Evolutionary conservation across 2,329 filamentous ascomycete genomes (phyloP), one percentile per base, ranked within the genome.

Genomic region (Aspergillus caelatus): DNA sequence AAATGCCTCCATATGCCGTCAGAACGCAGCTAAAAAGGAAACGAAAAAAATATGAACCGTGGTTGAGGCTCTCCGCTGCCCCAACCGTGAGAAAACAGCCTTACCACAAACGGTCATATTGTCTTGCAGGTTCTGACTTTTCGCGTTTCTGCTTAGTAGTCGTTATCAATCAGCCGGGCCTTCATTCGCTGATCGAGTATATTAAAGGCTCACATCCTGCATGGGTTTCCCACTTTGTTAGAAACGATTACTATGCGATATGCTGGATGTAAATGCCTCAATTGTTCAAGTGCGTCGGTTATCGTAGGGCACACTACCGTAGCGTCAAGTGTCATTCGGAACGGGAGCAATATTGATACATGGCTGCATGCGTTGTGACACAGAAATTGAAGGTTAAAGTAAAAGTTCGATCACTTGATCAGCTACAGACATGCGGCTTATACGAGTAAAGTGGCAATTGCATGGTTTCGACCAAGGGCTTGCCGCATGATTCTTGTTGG

Each of bases 21-120:
- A 55, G 36, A 39, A 55, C 30, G 34, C 11, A 55, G 21, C 19
- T 61, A 60, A 62, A 52, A 55, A 43, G 48, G 16, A 61, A 64
- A 57, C 41, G 36, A 55, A 34, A 67, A 67, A 67, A 63, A 30
- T 43, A 41, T 50, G 62, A 67, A 58, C 72, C 71, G 71, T 70
- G 73, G 72, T 70, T 75, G 68, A 72, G 69, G 63, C 70, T 65
- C 72, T 72, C 73, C 70, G 67, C 68, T 58, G 62, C 63, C 69
- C 68, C 68, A 64, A 52, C 60, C 58, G 60, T 48, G 58, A 60
- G 48, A 54, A 62, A 50, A 60, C 50, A 53, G 54, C 70, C 57
- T 67, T 69, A 62, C 72, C 70, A 28, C 67, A 73, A 65, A 21
- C 30, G 64, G 70, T 66, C 45, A 71, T 70, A 65, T 71, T 71